These are phyloP conservation scores for Starmerella vitae DNA, from an alignment of 805 yeast species.

Conservation along the genomic window DNA sequence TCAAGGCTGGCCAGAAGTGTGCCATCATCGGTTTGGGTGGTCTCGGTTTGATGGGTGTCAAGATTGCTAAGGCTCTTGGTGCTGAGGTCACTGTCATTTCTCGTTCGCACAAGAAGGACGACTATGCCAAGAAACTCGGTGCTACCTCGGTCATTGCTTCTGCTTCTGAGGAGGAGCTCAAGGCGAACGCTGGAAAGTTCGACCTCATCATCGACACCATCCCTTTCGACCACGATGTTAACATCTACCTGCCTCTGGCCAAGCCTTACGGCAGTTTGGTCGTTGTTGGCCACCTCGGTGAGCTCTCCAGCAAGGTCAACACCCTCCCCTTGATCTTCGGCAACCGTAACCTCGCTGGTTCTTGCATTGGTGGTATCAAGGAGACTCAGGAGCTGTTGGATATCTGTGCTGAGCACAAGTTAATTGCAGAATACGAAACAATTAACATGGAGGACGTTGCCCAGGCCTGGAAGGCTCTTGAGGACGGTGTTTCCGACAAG, in stretches of 20 bases:
- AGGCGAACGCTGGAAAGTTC: conserved; percentile 27
- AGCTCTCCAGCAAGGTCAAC: conserved; percentile 27
- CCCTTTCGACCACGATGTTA: conserved; percentile 37
- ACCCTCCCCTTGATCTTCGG: conserved; percentile 37
- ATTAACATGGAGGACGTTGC: conserved; percentile 32
- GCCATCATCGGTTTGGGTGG: conserved; percentile 58
- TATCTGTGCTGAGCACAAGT: conserved; percentile 44
- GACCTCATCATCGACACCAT: conserved; percentile 45
- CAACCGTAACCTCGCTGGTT: conserved; percentile 27
- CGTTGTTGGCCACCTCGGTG: conserved; percentile 51
- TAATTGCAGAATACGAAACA: conserved; percentile 51
- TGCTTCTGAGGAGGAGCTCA: conserved; percentile 30
- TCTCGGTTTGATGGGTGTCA: conserved; percentile 47
- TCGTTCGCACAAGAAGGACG: conserved; percentile 38
- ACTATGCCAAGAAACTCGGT: conserved; percentile 41
- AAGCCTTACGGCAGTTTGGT: conserved; percentile 47
- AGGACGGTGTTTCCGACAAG: conserved; percentile 10
- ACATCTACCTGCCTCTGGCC: conserved; percentile 37
- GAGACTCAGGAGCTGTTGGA: conserved; percentile 57
- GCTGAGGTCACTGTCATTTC: conserved; percentile 48
- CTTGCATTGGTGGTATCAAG: conserved; percentile 46
- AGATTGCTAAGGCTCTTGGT: conserved; percentile 48
- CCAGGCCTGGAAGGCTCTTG: conserved; percentile 13
- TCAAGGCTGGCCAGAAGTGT: conserved; percentile 39
- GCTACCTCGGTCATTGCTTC: conserved; percentile 46